Evolutionary conservation across 78 protist genomes (phyloP).

Genomic region (Ministeria vibrans): DNA sequence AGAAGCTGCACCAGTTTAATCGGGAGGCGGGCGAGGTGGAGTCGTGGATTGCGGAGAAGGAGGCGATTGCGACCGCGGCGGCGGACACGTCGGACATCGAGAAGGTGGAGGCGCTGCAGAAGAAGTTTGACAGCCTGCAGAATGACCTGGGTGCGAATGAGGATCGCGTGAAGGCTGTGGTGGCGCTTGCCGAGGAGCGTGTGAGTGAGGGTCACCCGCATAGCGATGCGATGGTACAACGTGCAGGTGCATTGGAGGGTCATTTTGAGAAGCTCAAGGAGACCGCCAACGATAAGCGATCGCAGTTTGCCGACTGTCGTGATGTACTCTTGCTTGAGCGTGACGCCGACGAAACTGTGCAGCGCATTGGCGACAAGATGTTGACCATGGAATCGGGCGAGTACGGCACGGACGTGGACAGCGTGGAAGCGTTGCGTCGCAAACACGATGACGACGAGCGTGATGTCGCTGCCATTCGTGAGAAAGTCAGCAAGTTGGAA

Average conservation of each 20-base stretch:
- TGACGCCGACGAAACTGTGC: neutral
- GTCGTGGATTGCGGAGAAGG: slow-evolving; percentile 4
- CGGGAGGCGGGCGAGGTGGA: neutral
- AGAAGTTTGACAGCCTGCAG: neutral
- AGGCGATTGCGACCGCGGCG: neutral
- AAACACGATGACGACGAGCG: neutral
- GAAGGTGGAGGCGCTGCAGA: neutral
- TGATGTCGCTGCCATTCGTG: neutral
- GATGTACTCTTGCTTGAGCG: neutral
- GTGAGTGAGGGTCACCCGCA: neutral
- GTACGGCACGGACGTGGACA: neutral
- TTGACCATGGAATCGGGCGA: neutral
- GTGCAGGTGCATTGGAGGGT: too few relatives aligned
- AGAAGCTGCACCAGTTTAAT: neutral
- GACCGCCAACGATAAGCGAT: neutral
- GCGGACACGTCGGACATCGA: neutral
- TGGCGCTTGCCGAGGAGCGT: neutral
- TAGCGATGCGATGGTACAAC: neutral
- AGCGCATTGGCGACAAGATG: neutral
- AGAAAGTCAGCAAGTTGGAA: neutral
- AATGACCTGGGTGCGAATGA: neutral
- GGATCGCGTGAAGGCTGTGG: neutral
- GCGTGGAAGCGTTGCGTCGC: neutral
- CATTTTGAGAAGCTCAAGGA: neutral
- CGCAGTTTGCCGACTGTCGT: too few relatives aligned